Percentiles rank a stretch among this genome's conserved stretches.
Conservation (phyloP, 441 rosid species). For the Erodium chrysanthum region DNA sequence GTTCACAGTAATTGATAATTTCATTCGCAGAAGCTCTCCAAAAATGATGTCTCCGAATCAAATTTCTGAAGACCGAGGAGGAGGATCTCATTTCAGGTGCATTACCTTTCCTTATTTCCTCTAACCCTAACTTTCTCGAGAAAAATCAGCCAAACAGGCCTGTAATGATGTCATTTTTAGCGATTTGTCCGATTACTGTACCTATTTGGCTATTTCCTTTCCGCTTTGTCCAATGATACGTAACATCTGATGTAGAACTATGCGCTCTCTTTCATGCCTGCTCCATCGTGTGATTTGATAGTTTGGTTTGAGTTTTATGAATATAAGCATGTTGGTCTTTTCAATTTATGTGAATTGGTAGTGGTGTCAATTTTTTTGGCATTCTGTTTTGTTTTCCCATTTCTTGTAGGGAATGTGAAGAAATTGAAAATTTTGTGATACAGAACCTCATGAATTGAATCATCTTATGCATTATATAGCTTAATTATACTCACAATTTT, state of each 20-base stretch:
- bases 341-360: neutral
- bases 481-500: neutral
- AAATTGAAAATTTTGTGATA: neutral
- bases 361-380: neutral
- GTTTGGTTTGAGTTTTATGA: neutral
- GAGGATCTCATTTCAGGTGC: slow-evolving; percentile 67
- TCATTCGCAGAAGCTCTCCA: neutral
- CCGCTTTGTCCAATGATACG: neutral
- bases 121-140: slow-evolving; percentile 21
- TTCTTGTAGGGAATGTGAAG: neutral
- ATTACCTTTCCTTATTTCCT: slow-evolving; percentile 5
- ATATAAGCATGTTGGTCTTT: neutral
- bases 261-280: too few relatives aligned
- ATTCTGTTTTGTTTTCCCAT: neutral
- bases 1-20: neutral
- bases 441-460: neutral
- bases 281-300: neutral
- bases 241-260: too few relatives aligned
- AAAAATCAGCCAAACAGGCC: neutral
- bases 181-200: neutral
- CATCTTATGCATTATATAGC: neutral
- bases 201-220: neutral
- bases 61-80: slow-evolving; percentile 51
- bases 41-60: slow-evolving; percentile 71
- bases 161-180: neutral